Evolutionary conservation across 1,284 basidiomycete genomes (phyloP).

Genomic region (Marasmius oreades): DNA sequence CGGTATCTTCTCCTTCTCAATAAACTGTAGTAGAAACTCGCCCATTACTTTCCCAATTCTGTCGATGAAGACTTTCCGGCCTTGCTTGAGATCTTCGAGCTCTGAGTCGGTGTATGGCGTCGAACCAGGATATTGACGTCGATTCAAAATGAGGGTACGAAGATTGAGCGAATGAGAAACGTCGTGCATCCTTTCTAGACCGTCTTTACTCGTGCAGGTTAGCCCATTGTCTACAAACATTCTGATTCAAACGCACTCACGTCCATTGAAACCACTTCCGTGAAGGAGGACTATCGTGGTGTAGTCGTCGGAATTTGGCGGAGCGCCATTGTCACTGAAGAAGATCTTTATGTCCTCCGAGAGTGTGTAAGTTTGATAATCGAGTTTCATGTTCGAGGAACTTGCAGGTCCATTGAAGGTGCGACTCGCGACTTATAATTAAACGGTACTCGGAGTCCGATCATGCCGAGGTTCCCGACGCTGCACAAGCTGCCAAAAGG

Average conservation of each 20-base stretch:
- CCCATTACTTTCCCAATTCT: slow-evolving; percentile 19
- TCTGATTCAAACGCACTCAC: slow-evolving; percentile 7
- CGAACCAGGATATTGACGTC: slow-evolving; percentile 31
- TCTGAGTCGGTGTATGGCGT: slow-evolving; percentile 29
- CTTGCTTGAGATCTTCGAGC: slow-evolving; percentile 23
- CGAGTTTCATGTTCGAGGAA: background rate
- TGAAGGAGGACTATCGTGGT: slow-evolving; percentile 19
- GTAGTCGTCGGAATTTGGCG: slow-evolving; percentile 13
- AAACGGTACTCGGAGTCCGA: too few species aligned
- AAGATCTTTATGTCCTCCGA: slow-evolving; percentile 5
- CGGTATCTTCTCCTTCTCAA: slow-evolving; percentile 24
- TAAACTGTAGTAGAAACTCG: slow-evolving; percentile 25
- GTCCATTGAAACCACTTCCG: slow-evolving; percentile 16
- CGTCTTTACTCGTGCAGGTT: slow-evolving; percentile 17
- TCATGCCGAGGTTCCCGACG: too few species aligned
- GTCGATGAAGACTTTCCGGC: slow-evolving; percentile 25
- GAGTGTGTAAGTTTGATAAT: slow-evolving; percentile 3
- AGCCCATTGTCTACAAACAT: background rate
- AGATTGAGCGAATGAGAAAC: slow-evolving; percentile 21
- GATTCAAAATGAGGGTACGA: slow-evolving; percentile 26
- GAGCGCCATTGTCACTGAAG: slow-evolving; percentile 18
- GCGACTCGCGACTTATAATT: too few species aligned
- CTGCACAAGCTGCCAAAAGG: too few species aligned
- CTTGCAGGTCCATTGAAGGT: too few species aligned
- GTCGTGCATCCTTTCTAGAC: slow-evolving; percentile 22